phyloP scores from a whole-genome alignment of 495 filamentous ascomycete species.

The Hypoxylon rickii region DNA sequence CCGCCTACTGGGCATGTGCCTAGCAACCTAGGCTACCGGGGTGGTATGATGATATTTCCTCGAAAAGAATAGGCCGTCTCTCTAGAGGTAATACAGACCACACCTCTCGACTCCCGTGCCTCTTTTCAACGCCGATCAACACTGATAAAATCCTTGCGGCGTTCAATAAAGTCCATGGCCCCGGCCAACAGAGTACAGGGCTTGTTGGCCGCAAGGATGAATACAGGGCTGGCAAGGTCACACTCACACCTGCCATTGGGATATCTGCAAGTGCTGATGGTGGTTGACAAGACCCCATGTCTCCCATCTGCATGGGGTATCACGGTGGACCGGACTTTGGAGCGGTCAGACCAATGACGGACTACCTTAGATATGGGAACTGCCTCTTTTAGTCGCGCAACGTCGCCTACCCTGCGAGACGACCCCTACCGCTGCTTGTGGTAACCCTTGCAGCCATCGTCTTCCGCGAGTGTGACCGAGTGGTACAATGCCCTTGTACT shows the following conservation, averaged over 20 bases:
- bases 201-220: constrained; percentile 32
- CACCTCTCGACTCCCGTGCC: constrained; percentile 11
- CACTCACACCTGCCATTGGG: constrained; percentile 24
- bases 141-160: constrained; percentile 36
- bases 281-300: constrained; percentile 28
- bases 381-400: constrained; percentile 38
- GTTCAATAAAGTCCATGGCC: constrained; percentile 35
- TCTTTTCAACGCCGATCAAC: constrained; percentile 28
- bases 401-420: constrained; percentile 31
- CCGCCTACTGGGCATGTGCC: constrained; percentile 8
- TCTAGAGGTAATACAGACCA: constrained; percentile 22
- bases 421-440: constrained; percentile 38
- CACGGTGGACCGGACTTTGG: constrained; percentile 34
- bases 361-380: constrained; percentile 34
- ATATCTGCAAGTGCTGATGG: constrained; percentile 35
- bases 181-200: constrained; percentile 29
- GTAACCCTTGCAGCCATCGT: constrained; percentile 39
- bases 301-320: constrained; percentile 21
- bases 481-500: constrained; percentile 38
- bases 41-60: constrained; percentile 26
- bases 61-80: constrained; percentile 23
- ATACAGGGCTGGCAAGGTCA: constrained; percentile 41
- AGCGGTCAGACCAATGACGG: constrained; percentile 24
- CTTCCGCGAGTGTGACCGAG: constrained; percentile 41
- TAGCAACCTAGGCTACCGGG: too few relatives aligned